Base-by-base conservation (phyloP, 306 rosid genomes). In the Trifolium repens region DNA sequence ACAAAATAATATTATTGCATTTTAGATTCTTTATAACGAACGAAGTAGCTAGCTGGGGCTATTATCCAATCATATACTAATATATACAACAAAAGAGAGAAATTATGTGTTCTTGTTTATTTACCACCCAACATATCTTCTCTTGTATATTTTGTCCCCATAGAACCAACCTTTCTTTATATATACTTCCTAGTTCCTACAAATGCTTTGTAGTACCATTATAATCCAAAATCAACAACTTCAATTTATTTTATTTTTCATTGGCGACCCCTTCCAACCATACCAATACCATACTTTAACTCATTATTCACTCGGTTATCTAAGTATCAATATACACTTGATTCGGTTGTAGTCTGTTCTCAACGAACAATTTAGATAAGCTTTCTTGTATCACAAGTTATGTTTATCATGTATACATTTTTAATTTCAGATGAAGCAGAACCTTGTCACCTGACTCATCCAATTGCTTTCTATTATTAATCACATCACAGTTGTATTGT, bases 51-150 rank as follows among this genome's bases (percentile, higher is more conserved):
- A 27, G 34, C 35, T 32, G 35, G 67, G 10, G 66, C 55, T 49
- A 49, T 78, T 74, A 67, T 81, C 81, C 75, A 65, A 57, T 13
- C 37, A 37, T 34, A 10, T 22, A 22, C 17, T 19, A 43, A 44
- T 59, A 44, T 13, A 34, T 22, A 16, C 9, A 68, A 54, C 40
- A 63, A 39, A 67, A 58, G 15, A 14, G 1, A 50, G 6, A 50
- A 50, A 50, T 64, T 55, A 34, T 11, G 72, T 67, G 39, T 5
- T 67, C 5, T 62, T 60, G 72, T 78, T 64, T 46, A 64, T 75
- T 75, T 47, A 59, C 58, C 67, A 62, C 75, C 75, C 47, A 69
- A 74, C 81, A 63, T 58, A 44, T 78, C 40, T 77, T 72, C 60
- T 72, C 61, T 43, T 59, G 27, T 8, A 24, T 17, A 63, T 68